Base-by-base conservation (phyloP, 2,329 filamentous ascomycete species). In the Tricladium varicosporioides region DNA sequence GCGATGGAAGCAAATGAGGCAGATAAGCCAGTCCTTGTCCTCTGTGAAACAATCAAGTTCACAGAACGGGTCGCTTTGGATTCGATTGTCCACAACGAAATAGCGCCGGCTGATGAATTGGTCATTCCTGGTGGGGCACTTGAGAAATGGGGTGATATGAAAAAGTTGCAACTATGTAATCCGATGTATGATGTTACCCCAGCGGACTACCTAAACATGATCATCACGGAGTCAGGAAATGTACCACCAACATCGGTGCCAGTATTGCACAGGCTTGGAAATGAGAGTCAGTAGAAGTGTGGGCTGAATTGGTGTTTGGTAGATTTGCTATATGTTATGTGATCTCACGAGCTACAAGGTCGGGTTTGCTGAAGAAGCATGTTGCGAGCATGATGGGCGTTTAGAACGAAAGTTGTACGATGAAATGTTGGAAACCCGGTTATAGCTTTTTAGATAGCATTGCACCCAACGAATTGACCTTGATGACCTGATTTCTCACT, bases 1-100 rank as follows among this genome's bases (percentile, higher is more conserved):
- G 92, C 93, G 15, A 88, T 94, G 78, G 85, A 88, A 44, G 93
- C 92, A 5, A 84, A 87, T 51, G 84, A 89, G 56, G 79, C 85
- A 16, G 86, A 88, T 57, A 83, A 92, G 40, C 89, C 90, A 1
- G 91, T 97, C 57, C 86, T 95, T 33, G 91, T 95, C 2, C 88
- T 95, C 58, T 96, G 91, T 72, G 93, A 97, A 76, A 94, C 89
- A 3, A 87, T 97, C 76, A 99, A 97, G 75, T 97, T 97, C 72
- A 89, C 94, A 67, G 86, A 91, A 66, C 87, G 91, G 57, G 91
- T 97, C 10, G 89, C 91, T 5, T 84, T 95, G 13, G 94, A 97
- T 74, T 93, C 91, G 19, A 90, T 97, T 63, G 93, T 94, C 44
- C 87, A 91, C 68, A 99, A 99, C 72, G 94, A 99, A 76, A 87